phyloP scores from a whole-genome alignment of 2,329 filamentous ascomycete species.

The Calonectria hongkongensis region DNA sequence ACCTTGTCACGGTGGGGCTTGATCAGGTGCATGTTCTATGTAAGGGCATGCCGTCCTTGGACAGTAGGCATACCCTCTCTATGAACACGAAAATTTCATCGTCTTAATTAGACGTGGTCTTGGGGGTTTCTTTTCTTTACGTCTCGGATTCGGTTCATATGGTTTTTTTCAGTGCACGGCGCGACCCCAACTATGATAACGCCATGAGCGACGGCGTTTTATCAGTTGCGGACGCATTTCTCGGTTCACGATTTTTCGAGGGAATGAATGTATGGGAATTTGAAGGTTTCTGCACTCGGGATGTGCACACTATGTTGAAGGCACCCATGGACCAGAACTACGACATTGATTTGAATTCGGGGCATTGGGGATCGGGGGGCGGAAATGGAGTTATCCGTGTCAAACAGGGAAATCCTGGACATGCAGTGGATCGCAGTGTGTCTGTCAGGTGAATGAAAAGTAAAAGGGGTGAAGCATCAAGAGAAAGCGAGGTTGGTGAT shows the following conservation, averaged over 20 bases:
- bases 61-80: constrained; percentile 18
- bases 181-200: constrained; percentile 38
- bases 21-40: constrained; percentile 32
- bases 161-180: constrained; percentile 48
- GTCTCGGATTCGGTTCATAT: constrained; percentile 47
- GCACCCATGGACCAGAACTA: constrained; percentile 35
- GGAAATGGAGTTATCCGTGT: constrained; percentile 33
- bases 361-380: constrained; percentile 33
- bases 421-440: constrained; percentile 31
- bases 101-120: constrained; percentile 37
- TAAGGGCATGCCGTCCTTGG: constrained; percentile 15
- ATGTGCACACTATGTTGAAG: constrained; percentile 41
- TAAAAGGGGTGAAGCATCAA: constrained; percentile 29
- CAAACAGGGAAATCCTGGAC: constrained; percentile 29
- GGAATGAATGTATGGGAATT: constrained; percentile 46
- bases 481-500: constrained; percentile 28
- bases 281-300: constrained; percentile 37
- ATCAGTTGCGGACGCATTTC: constrained; percentile 46
- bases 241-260: constrained; percentile 43
- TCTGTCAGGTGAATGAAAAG: constrained; percentile 29
- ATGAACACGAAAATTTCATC: constrained; percentile 38
- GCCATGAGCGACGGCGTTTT: constrained; percentile 46
- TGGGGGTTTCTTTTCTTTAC: constrained; percentile 41
- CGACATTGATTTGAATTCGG: constrained; percentile 38
- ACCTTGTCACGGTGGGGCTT: constrained; percentile 33